Base-by-base conservation (phyloP, 139 green algal species). In the Micractinium conductrix region DNA sequence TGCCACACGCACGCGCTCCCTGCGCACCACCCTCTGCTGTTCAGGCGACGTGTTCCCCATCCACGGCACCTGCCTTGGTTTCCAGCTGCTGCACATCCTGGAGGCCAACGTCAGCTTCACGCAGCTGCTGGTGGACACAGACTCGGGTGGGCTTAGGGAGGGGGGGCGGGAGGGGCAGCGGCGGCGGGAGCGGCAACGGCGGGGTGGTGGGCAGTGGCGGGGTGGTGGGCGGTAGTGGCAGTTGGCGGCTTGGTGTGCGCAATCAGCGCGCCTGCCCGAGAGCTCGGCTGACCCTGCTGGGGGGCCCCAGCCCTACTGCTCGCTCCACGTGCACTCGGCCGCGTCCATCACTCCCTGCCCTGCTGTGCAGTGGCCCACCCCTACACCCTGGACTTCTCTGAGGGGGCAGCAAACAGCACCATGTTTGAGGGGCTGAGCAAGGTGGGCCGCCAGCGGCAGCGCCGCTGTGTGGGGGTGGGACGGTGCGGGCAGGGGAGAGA, bases 21-120 rank as follows among this genome's bases (percentile, higher is more conserved):
- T 9, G 65, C 33, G 1, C 14, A 7, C 7, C 1, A 30, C 19
- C 22, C 38, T 4, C 63, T 12, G 63, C 19, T 16, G 6, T 50
- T 45, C 79, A 85, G 80, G 94, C 44, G 67, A 95, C 48, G 28
- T 87, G 3, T 97, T 97, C 85, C 94, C 94, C n/a, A 89, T 92
- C 74, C 76, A 84, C 45, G 89, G 90, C 55, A 96, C 93, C 19
- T 97, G 94, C 91, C 87, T 97, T 35, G 94, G 94, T 63, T 94
- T 95, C 89, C 94, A 97, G 91, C 89, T 97, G 79, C 91, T 97
- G 63, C 94, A 96, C 89, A 95, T 97, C 55, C 83, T 97, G 78
- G 93, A 89, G 35, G 91, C 93, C 65, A 95, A 96, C 70, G 85
- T 94, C 28, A 88, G 68, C 48, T 93, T 93, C 83, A 96, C 95